Percentiles rank a stretch among this genome's conserved stretches.
phyloP scores from a whole-genome alignment of 2,329 filamentous ascomycete genomes.

The Epicoccum sorghinum region DNA sequence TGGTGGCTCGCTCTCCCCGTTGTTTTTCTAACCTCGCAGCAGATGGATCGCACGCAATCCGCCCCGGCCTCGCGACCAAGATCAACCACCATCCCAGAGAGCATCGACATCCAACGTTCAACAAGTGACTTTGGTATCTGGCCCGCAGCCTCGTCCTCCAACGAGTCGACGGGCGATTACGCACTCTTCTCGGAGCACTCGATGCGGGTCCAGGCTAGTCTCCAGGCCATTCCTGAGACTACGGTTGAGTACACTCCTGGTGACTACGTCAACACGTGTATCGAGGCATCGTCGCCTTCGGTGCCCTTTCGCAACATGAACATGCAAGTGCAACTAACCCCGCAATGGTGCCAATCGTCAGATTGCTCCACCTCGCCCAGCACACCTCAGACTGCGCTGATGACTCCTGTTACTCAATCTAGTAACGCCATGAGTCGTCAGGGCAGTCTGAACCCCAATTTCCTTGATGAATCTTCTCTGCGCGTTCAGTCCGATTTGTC shows the following conservation, averaged over 20 bases:
- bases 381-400: slow-evolving; percentile 45
- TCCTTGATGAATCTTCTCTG: slow-evolving; percentile 46
- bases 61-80: slow-evolving; percentile 36
- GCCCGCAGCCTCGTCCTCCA: slow-evolving; percentile 19
- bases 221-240: slow-evolving; percentile 38
- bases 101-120: slow-evolving; percentile 29
- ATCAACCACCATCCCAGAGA: slow-evolving; percentile 29
- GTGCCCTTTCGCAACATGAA: slow-evolving; percentile 27
- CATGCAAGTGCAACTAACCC: slow-evolving; percentile 41
- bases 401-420: slow-evolving; percentile 47
- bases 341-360: slow-evolving; percentile 41
- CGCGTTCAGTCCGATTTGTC: slow-evolving; percentile 51
- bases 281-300: slow-evolving; percentile 32
- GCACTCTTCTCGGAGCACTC: slow-evolving; percentile 38
- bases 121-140: slow-evolving; percentile 32
- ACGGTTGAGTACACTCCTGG: slow-evolving; percentile 45
- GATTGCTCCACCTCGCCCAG: slow-evolving; percentile 46
- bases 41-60: slow-evolving; percentile 45
- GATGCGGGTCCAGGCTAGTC: slow-evolving; percentile 24
- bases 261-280: slow-evolving; percentile 44
- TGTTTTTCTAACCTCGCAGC: slow-evolving; percentile 43
- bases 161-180: slow-evolving; percentile 39
- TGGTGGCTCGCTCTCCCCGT: slow-evolving; percentile 25
- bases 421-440: slow-evolving; percentile 54
- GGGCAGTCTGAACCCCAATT: slow-evolving; percentile 51